Conservation (phyloP, 202 grass and related monocot genomes). For the Setaria viridis region DNA sequence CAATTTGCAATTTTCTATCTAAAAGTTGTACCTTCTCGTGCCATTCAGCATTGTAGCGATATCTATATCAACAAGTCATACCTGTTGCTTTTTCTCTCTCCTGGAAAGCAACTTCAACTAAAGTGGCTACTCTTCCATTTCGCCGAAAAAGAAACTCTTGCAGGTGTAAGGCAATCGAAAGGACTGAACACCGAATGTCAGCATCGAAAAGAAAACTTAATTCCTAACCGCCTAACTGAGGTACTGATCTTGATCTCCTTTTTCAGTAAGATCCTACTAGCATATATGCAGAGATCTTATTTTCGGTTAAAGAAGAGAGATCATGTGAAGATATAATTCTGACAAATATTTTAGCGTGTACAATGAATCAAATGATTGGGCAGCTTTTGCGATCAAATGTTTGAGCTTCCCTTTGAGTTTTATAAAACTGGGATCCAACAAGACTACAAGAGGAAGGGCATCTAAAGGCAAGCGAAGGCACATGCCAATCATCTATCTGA, state of each 20-base stretch:
- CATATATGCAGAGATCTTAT: slow-evolving; percentile 15
- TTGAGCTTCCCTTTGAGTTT: slow-evolving; percentile 40
- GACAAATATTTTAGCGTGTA: slow-evolving; percentile 45
- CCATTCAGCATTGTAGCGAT: background rate
- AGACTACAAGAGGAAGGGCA: slow-evolving; percentile 44
- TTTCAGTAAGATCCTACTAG: slow-evolving; percentile 29
- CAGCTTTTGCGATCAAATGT: slow-evolving; percentile 45
- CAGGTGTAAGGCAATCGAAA: background rate
- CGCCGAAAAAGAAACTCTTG: background rate
- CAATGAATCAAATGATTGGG: slow-evolving; percentile 56
- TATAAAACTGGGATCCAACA: slow-evolving; percentile 44
- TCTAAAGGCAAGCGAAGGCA: slow-evolving; percentile 61
- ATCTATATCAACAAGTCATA: background rate
- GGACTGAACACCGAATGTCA: background rate
- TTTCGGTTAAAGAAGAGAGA: slow-evolving; percentile 15
- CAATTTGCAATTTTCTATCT: background rate
- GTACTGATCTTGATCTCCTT: background rate
- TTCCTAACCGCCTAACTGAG: slow-evolving; percentile 7
- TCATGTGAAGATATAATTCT: slow-evolving; percentile 35
- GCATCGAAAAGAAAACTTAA: background rate
- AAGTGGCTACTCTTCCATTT: background rate
- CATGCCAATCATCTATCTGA: slow-evolving; percentile 74
- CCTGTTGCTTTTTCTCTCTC: background rate
- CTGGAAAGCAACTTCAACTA: slow-evolving; percentile 9
- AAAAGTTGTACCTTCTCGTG: background rate